Evolutionary conservation across 2,329 filamentous ascomycete species (phyloP).

Genomic region (Fusarium praegraminearum): DNA sequence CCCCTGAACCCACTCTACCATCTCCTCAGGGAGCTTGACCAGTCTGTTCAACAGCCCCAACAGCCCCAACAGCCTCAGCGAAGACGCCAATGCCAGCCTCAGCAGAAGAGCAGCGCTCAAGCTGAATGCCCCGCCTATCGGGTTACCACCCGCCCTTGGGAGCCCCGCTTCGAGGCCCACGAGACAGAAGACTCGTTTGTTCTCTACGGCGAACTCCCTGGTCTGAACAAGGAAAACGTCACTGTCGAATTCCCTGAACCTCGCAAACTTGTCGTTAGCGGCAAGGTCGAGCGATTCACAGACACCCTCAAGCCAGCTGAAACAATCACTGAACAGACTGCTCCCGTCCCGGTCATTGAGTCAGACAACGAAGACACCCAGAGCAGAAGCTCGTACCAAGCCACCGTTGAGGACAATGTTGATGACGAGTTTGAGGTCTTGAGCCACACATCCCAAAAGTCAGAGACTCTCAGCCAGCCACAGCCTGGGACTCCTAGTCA

Average conservation of each 20-base stretch:
- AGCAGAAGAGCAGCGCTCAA: conserved; percentile 43
- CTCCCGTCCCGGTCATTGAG: not conserved
- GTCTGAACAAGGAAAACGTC: conserved; percentile 76
- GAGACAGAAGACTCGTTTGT: conserved; percentile 69
- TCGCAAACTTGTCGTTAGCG: conserved; percentile 75
- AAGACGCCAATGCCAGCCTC: conserved; percentile 27
- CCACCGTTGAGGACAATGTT: conserved; percentile 26
- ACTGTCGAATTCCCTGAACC: conserved; percentile 80
- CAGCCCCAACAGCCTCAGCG: conserved; percentile 21
- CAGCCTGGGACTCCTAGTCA: conserved; percentile 1
- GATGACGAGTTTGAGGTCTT: conserved; percentile 30
- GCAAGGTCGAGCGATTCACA: conserved; percentile 70
- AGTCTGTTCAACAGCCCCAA: conserved; percentile 22
- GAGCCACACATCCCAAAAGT: conserved; percentile 21
- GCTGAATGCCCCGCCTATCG: not conserved
- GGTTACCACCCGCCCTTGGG: conserved; percentile 10
- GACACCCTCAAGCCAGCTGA: conserved; percentile 43
- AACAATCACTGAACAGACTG: not conserved
- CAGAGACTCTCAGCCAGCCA: not conserved
- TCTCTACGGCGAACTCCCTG: conserved; percentile 81
- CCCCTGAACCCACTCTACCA: conserved; percentile 24
- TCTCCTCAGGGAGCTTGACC: conserved; percentile 23
- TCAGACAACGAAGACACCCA: conserved; percentile 23
- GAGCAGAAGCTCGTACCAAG: conserved; percentile 30
- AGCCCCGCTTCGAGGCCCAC: conserved; percentile 14